Conservation (phyloP, 441 rosid species). For the Omphalea diandra region DNA sequence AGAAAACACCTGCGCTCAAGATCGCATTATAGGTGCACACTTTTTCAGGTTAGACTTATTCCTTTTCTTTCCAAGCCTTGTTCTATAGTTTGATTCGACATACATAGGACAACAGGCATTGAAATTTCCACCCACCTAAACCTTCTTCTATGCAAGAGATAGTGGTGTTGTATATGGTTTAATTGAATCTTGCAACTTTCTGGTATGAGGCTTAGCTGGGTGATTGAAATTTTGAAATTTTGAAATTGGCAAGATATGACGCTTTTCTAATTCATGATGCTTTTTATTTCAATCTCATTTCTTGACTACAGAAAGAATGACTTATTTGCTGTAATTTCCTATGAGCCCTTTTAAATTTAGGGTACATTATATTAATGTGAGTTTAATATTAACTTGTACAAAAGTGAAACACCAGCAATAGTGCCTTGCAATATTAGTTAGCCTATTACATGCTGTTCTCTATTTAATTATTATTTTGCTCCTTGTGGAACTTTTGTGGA, state of each 20-base stretch:
- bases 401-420: background rate
- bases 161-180: background rate
- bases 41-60: slow-evolving; percentile 76
- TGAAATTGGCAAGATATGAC: too few relatives aligned
- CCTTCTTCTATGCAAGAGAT: background rate
- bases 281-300: background rate
- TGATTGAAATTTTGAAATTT: background rate
- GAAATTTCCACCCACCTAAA: background rate
- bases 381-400: background rate
- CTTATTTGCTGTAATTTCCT: background rate
- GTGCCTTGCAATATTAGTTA: background rate
- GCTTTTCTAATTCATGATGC: background rate
- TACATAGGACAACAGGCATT: background rate
- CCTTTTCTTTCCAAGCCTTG: background rate
- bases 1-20: slow-evolving; percentile 68
- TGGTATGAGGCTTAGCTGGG: background rate
- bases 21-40: slow-evolving; percentile 90
- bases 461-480: slow-evolving; percentile 10
- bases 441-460: background rate
- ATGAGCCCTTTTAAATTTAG: background rate
- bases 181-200: background rate
- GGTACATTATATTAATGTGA: too few relatives aligned
- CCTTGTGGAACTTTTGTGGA: slow-evolving; percentile 27
- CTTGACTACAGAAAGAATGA: background rate
- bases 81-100: too few relatives aligned